A percentile compares a stretch with the other conserved stretches of the same genome.
Conservation (phyloP, 1,139 yeast species). For the Suhomyces choctaworum region DNA sequence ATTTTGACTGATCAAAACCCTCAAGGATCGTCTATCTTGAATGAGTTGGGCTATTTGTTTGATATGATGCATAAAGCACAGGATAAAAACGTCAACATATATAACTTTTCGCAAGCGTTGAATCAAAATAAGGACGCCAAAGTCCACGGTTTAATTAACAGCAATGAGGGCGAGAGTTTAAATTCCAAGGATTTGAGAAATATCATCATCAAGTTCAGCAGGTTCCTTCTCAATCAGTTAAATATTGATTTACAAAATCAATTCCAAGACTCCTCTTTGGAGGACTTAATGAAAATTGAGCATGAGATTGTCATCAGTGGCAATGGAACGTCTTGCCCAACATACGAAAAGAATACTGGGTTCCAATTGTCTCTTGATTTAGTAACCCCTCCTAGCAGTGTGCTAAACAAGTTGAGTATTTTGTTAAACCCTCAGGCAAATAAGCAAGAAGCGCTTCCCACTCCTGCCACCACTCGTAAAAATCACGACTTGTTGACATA, state of each 20-base stretch:
- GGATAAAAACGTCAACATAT: conserved; percentile 69
- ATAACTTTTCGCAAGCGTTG: conserved; percentile 61
- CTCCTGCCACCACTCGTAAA: conserved; percentile 21
- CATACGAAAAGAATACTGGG: conserved; percentile 30
- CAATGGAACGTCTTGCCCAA: conserved; percentile 38
- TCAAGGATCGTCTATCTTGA: conserved; percentile 57
- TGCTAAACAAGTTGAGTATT: conserved; percentile 28
- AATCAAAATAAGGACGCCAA: conserved; percentile 48
- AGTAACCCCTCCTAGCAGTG: conserved; percentile 33
- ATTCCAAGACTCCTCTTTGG: conserved; percentile 21
- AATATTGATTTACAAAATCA: conserved; percentile 49
- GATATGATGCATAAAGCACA: conserved; percentile 88
- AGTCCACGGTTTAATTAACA: conserved; percentile 52
- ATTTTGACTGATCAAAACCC: conserved; percentile 31
- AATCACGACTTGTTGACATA: conserved; percentile 24
- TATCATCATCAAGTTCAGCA: conserved; percentile 56
- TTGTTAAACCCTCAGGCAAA: conserved; percentile 20
- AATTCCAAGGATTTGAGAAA: conserved; percentile 38
- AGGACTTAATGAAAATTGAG: conserved; percentile 26
- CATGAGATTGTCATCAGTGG: conserved; percentile 47
- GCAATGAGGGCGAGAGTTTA: conserved; percentile 44
- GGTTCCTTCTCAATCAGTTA: conserved; percentile 47
- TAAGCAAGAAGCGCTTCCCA: conserved; percentile 10
- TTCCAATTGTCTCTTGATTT: conserved; percentile 40
- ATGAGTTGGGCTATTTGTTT: conserved; percentile 83